Evolutionary conservation across 1,284 basidiomycete species (phyloP), one percentile per base, ranked within the genome.

Genomic region (Ceratobasidium sp.): DNA sequence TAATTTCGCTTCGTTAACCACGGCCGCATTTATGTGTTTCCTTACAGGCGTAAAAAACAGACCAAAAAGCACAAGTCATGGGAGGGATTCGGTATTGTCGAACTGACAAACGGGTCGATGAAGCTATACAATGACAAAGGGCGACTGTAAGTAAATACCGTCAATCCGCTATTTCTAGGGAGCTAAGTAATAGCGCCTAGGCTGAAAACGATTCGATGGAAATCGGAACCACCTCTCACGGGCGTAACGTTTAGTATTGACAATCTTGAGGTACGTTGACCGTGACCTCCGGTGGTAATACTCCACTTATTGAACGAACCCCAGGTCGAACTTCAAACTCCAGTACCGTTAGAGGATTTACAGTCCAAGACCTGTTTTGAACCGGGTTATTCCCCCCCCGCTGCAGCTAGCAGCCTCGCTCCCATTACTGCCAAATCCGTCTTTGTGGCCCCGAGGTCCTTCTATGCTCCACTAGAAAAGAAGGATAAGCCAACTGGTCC

Each of bases 381-480:
- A n/a, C 64, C 68, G 15, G 58, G 68, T 2, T 73, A 64, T 47
- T 74, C 68, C 3, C 68, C 56, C 15, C 35, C 69, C 37, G 39
- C n/a, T 31, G 35, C 47, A 17, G 23, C 39, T 13, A 53, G 73
- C 58, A 37, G 47, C 23, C 53, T 64, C 31, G 58, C 69, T 15
- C 60, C 76, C 6, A 69, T 76, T 54, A 63, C 67, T 26, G 39
- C 68, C 33, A 53, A 61, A 3, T 77, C 71, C 0, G 80, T 78
- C 51, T 76, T 56, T 31, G 74, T 76, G 8, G 74, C 74, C 20
- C 63, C 74, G 20, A 51, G 63, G 4, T 75, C 77, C n/a, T 81
- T 83, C 51, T 79, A 82, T 35, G 80, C 83, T 28, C 81, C 82
- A 3, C 82, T 82, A 75, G 82, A 81, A 74, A 82, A 79, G 77